Percentiles rank a stretch among this genome's conserved stretches.
phyloP scores from a whole-genome alignment of 495 filamentous ascomycete genomes.

The Amphirosellinia nigrospora region DNA sequence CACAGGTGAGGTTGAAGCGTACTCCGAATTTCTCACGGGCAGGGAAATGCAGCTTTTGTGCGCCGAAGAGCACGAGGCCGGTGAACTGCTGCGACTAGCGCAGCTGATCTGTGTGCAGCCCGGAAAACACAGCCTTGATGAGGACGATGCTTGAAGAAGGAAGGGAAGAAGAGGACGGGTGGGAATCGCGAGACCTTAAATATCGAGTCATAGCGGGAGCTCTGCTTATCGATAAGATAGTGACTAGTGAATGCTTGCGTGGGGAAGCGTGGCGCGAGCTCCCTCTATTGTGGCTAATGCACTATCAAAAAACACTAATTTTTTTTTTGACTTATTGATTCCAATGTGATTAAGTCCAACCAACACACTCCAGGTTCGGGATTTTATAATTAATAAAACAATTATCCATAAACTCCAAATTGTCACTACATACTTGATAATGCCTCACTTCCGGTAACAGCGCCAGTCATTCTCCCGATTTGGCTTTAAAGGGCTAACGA shows the following conservation, averaged over 20 bases:
- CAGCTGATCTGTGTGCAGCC: slow-evolving; percentile 85
- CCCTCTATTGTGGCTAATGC: not conserved
- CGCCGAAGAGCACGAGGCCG: slow-evolving; percentile 35
- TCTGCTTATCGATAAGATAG: slow-evolving; percentile 35
- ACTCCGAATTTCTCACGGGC: slow-evolving; percentile 99
- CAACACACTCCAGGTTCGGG: not conserved
- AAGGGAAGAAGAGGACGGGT: slow-evolving; percentile 35
- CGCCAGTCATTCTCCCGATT: not conserved
- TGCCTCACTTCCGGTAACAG: slow-evolving; percentile 34
- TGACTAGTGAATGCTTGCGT: not conserved
- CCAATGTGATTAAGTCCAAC: not conserved
- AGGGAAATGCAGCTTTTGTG: slow-evolving; percentile 41
- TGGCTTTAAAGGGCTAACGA: not conserved
- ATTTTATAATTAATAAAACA: not conserved
- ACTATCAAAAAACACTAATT: not conserved
- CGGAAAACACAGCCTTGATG: slow-evolving; percentile 99
- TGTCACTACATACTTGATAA: slow-evolving; percentile 24
- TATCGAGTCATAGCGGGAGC: slow-evolving; percentile 39
- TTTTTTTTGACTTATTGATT: not conserved
- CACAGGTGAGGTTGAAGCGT: slow-evolving; percentile 75
- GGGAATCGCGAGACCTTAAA: slow-evolving; percentile 22
- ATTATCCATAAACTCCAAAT: too few species aligned
- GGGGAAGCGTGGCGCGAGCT: slow-evolving; percentile 29
- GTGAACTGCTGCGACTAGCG: slow-evolving; percentile 46
- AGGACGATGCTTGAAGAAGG: slow-evolving; percentile 80